phyloP scores from a whole-genome alignment of 768 basidiomycete species.

The Boletus eberwhitei region DNA sequence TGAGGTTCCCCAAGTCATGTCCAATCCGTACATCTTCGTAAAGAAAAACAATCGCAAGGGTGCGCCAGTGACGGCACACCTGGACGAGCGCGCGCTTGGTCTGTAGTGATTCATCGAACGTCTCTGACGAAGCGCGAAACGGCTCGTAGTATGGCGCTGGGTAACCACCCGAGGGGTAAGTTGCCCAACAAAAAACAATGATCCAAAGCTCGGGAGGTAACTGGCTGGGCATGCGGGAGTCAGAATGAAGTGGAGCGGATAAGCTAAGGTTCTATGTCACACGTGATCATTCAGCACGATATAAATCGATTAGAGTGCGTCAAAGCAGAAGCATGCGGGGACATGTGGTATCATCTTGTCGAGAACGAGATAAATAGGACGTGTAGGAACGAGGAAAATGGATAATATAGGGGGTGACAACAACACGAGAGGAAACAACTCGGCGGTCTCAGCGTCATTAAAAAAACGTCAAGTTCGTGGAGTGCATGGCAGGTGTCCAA shows the following conservation, averaged over 20 bases:
- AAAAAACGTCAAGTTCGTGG: slow-evolving; percentile 33
- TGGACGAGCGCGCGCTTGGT: slow-evolving; percentile 43
- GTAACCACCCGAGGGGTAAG: slow-evolving; percentile 25
- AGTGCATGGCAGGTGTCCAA: slow-evolving; percentile 27
- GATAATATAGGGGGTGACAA: slow-evolving; percentile 33
- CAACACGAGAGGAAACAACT: slow-evolving; percentile 20
- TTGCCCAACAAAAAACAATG: slow-evolving; percentile 46
- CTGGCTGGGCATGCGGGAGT: neutral
- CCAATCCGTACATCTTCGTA: slow-evolving; percentile 53
- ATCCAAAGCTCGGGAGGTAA: slow-evolving; percentile 58
- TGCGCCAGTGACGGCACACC: slow-evolving; percentile 59
- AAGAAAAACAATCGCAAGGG: slow-evolving; percentile 42
- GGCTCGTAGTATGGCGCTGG: slow-evolving; percentile 40
- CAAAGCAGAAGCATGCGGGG: slow-evolving; percentile 17
- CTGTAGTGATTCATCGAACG: slow-evolving; percentile 29
- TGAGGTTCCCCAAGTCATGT: slow-evolving; percentile 30
- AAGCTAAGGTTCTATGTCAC: slow-evolving; percentile 3
- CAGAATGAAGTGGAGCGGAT: neutral
- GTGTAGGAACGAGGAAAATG: slow-evolving; percentile 13
- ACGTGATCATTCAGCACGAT: neutral
- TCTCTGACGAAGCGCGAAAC: slow-evolving; percentile 39
- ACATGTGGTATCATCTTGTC: slow-evolving; percentile 32
- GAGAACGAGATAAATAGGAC: slow-evolving; percentile 28
- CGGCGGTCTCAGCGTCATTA: slow-evolving; percentile 25
- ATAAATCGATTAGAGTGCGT: slow-evolving; percentile 5